phyloP scores from a whole-genome alignment of 2,329 filamentous ascomycete species.

The Ceratocystis ficicola region DNA sequence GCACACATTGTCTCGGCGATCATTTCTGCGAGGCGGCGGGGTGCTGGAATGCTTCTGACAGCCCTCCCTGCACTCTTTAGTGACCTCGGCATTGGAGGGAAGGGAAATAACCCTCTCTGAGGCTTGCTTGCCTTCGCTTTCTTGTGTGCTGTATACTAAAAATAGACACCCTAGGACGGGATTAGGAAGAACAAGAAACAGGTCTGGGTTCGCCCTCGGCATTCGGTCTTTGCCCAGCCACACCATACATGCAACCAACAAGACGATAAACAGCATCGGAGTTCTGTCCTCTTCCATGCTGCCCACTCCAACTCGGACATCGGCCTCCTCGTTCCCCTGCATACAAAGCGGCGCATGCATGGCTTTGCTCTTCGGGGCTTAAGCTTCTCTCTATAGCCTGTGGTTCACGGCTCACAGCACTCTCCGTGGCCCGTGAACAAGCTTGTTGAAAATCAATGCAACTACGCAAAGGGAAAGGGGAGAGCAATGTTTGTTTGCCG shows the following conservation, averaged over 20 bases:
- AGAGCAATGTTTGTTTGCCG: not conserved
- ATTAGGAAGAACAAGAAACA: not conserved
- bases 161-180: not conserved
- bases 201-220: not conserved
- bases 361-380: not conserved
- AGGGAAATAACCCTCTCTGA: not conserved
- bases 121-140: not conserved
- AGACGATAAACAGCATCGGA: not conserved
- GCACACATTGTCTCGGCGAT: not conserved
- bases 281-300: not conserved
- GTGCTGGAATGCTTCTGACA: not conserved
- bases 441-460: not conserved
- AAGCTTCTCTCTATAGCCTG: not conserved
- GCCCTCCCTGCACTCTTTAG: not conserved
- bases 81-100: not conserved
- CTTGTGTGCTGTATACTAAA: not conserved
- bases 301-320: not conserved
- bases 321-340: not conserved
- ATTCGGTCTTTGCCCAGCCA: constrained; percentile 3
- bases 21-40: not conserved
- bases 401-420: not conserved
- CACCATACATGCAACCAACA: not conserved
- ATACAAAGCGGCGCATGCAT: not conserved
- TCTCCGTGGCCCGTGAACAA: constrained; percentile 4
- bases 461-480: not conserved